phyloP scores from a whole-genome alignment of 164 flowering plant genomes.

The Kingdonia uniflora region DNA sequence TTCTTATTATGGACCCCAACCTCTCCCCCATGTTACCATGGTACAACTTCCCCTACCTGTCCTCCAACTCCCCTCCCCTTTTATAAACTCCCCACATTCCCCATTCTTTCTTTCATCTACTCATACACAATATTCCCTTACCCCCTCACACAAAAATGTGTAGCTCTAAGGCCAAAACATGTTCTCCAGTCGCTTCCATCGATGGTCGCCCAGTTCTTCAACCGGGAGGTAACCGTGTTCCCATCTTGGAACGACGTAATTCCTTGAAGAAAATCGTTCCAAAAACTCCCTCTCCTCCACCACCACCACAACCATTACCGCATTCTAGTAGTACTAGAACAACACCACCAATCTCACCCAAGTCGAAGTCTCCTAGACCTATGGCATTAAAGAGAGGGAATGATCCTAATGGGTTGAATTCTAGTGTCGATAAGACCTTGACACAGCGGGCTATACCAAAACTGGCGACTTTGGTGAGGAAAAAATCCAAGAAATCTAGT shows the following conservation, averaged over 20 bases:
- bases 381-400: conserved; percentile 30
- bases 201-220: conserved; percentile 60
- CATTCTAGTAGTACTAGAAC: conserved; percentile 5
- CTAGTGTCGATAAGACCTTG: conserved; percentile 29
- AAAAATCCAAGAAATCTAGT: conserved; percentile 26
- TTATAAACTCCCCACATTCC: too few species aligned
- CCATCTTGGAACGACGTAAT: conserved; percentile 25
- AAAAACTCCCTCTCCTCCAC: conserved; percentile 18
- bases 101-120: not conserved
- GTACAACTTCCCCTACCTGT: conserved; percentile 23
- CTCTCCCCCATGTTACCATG: not conserved
- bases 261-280: conserved; percentile 24
- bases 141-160: conserved; percentile 24
- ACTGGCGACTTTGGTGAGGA: conserved; percentile 16
- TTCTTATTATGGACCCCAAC: not conserved
- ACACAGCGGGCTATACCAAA: conserved; percentile 16
- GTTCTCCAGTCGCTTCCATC: conserved; percentile 20
- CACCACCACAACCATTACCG: conserved; percentile 12
- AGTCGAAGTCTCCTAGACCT: conserved; percentile 35
- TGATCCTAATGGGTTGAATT: conserved; percentile 34
- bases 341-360: conserved; percentile 36
- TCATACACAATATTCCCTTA: not conserved
- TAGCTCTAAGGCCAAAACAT: conserved; percentile 29
- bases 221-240: conserved; percentile 49
- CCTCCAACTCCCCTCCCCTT: conserved; percentile 18